phyloP scores from a whole-genome alignment of 176 grass and related monocot species.

The Carex parvula region DNA sequence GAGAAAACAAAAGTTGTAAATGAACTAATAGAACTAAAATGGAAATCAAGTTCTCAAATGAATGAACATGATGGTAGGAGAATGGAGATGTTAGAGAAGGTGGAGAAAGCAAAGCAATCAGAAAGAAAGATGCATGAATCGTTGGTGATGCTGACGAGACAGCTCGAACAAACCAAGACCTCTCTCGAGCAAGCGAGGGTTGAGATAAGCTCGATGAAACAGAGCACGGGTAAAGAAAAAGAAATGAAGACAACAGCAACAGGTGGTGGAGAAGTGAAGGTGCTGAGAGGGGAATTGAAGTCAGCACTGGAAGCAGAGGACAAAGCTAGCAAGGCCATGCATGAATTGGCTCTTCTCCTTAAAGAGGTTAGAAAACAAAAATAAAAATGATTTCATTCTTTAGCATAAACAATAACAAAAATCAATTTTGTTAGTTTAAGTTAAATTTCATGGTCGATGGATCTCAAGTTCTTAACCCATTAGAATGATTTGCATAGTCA shows the following conservation, averaged over 20 bases:
- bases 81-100: constrained; percentile 43
- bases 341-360: constrained; percentile 73
- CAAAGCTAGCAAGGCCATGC: constrained; percentile 87
- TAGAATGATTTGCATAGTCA: not conserved
- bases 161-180: constrained; percentile 67
- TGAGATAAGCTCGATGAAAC: constrained; percentile 48
- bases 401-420: not conserved
- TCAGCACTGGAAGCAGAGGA: constrained; percentile 69
- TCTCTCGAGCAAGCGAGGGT: constrained; percentile 74
- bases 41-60: constrained; percentile 32
- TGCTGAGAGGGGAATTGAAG: constrained; percentile 65
- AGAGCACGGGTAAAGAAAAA: constrained; percentile 35
- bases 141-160: constrained; percentile 51
- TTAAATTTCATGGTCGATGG: not conserved
- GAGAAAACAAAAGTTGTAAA: constrained; percentile 48
- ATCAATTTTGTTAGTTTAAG: not conserved
- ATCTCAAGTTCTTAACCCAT: not conserved
- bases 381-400: not conserved
- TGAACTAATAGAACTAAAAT: constrained; percentile 40
- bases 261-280: constrained; percentile 40
- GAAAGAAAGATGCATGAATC: constrained; percentile 67
- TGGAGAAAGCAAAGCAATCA: constrained; percentile 54
- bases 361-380: constrained; percentile 42
- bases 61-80: constrained; percentile 28
- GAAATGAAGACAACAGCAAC: constrained; percentile 41